A percentile compares a stretch with the other conserved stretches of the same genome.
phyloP scores from a whole-genome alignment of 768 basidiomycete species.

The Pleurotus tuber-regium region DNA sequence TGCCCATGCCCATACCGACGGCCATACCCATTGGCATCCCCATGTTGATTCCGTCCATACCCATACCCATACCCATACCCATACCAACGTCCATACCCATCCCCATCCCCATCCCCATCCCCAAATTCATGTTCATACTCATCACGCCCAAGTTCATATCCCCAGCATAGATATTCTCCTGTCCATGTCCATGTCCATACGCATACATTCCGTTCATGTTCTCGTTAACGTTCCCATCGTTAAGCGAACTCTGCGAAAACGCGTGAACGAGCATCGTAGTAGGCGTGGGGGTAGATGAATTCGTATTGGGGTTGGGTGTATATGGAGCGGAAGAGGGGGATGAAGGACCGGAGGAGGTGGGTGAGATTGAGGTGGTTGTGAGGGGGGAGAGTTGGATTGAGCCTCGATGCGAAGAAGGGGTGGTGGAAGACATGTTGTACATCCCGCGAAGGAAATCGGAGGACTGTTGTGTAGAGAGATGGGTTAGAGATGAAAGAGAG shows the following conservation, averaged over 20 bases:
- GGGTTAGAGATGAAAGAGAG: constrained; percentile 10
- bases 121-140: neutral
- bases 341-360: constrained; percentile 47
- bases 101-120: no score
- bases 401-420: neutral
- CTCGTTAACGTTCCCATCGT: neutral
- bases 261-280: neutral
- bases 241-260: neutral
- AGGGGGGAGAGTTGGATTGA: constrained; percentile 20
- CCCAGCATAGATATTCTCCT: neutral
- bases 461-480: constrained; percentile 36
- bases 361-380: constrained; percentile 46
- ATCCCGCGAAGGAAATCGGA: constrained; percentile 50
- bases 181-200: neutral
- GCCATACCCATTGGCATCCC: no score
- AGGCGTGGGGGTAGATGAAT: constrained; percentile 21
- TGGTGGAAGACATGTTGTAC: constrained; percentile 31
- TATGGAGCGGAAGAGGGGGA: constrained; percentile 49
- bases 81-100: neutral
- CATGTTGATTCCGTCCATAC: neutral
- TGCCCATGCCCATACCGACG: no score
- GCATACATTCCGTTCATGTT: neutral
- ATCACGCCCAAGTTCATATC: neutral
- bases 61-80: neutral
- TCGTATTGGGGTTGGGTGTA: constrained; percentile 39